A percentile compares a stretch with the other conserved stretches of the same genome.
phyloP scores from a whole-genome alignment of 2,329 filamentous ascomycete genomes.

The Cercospora zeina region DNA sequence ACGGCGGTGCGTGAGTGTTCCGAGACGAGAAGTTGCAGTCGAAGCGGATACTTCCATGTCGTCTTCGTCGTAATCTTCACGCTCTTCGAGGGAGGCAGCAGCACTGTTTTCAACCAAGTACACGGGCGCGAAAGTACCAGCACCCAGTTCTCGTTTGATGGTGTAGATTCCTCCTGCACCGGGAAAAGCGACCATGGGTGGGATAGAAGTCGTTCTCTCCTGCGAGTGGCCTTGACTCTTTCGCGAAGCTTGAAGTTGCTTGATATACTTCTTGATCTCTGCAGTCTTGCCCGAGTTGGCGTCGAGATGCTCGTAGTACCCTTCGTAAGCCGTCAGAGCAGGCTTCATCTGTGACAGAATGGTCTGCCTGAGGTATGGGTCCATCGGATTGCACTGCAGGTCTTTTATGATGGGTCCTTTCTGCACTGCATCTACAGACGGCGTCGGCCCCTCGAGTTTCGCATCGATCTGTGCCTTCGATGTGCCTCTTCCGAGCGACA shows the following conservation, averaged over 20 bases:
- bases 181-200: slow-evolving; percentile 68
- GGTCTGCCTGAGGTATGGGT: slow-evolving; percentile 68
- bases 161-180: slow-evolving; percentile 68
- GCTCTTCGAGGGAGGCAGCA: slow-evolving; percentile 40
- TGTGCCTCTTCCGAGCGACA: slow-evolving; percentile 38
- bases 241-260: slow-evolving; percentile 42
- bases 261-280: slow-evolving; percentile 77
- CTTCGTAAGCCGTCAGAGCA: slow-evolving; percentile 70
- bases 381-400: slow-evolving; percentile 82
- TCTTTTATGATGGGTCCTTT: slow-evolving; percentile 80
- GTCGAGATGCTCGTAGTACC: slow-evolving; percentile 73
- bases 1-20: slow-evolving; percentile 60
- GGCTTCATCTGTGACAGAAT: slow-evolving; percentile 76
- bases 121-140: slow-evolving; percentile 91
- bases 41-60: slow-evolving; percentile 41
- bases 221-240: slow-evolving; percentile 47
- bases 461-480: slow-evolving; percentile 39
- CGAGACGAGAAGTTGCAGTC: slow-evolving; percentile 53
- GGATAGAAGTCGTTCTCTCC: slow-evolving; percentile 54
- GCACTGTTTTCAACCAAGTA: slow-evolving; percentile 75
- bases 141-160: slow-evolving; percentile 81
- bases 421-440: slow-evolving; percentile 47
- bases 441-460: slow-evolving; percentile 26
- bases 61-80: slow-evolving; percentile 43
- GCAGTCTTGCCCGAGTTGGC: slow-evolving; percentile 64